These are phyloP conservation scores for Ogataea angusta DNA, from an alignment of 805 yeast genomes.

Conservation along the genomic window DNA sequence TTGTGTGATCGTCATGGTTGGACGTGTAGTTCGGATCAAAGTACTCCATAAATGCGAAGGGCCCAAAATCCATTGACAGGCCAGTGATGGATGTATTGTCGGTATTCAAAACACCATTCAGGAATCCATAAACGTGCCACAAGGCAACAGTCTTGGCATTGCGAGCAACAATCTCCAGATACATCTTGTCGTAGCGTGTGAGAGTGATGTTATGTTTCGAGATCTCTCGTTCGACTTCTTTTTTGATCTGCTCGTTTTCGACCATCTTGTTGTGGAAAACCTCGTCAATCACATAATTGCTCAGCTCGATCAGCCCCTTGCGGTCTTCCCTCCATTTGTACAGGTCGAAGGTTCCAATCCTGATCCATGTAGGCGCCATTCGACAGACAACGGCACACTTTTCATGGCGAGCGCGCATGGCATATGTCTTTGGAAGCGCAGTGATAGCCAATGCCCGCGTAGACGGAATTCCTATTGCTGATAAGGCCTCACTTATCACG, in stretches of 20 bases:
- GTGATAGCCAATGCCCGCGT: conserved; percentile 80
- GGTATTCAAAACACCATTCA: conserved; percentile 92
- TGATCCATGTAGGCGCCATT: conserved; percentile 81
- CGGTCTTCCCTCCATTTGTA: conserved; percentile 73
- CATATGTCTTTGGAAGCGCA: conserved; percentile 68
- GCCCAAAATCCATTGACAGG: conserved; percentile 88
- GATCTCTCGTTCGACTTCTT: conserved; percentile 25
- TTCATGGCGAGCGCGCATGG: conserved; percentile 69
- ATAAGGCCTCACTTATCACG: conserved; percentile 74
- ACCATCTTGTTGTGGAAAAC: conserved; percentile 44
- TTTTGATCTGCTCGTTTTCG: conserved; percentile 25
- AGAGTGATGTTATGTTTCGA: conserved; percentile 28
- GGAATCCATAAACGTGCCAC: conserved; percentile 90
- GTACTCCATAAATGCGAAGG: conserved; percentile 85
- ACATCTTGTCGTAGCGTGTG: conserved; percentile 68
- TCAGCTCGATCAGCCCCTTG: conserved; percentile 53
- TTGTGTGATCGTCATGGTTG: conserved; percentile 76
- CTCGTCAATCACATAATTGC: conserved; percentile 70
- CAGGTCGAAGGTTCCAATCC: conserved; percentile 86
- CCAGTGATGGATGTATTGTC: conserved; percentile 93
- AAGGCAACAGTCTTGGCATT: conserved; percentile 77
- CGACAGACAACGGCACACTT: conserved; percentile 82
- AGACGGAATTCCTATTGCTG: conserved; percentile 81
- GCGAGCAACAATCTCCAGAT: conserved; percentile 62
- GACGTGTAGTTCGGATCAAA: conserved; percentile 83